Percentiles rank a stretch among this genome's conserved stretches.
These are phyloP conservation scores for Ligustrum vulgare DNA, from an alignment of 257 asterid species.

Conservation along the genomic window DNA sequence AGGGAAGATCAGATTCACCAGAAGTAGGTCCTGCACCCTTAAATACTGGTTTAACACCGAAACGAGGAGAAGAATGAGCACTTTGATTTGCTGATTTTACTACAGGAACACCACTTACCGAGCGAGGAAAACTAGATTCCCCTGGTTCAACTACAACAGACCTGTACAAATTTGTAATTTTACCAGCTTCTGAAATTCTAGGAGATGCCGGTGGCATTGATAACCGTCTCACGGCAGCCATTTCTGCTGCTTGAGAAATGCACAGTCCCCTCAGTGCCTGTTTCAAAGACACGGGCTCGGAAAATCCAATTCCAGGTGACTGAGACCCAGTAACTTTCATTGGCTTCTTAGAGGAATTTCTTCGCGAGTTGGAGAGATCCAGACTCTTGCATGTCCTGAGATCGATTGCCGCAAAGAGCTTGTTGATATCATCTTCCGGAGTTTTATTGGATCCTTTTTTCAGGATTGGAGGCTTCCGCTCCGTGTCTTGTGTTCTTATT, in stretches of 20 bases:
- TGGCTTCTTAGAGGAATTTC: slow-evolving; percentile 51
- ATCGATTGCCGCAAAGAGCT: slow-evolving; percentile 49
- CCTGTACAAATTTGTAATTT: slow-evolving; percentile 29
- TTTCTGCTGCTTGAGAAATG: slow-evolving; percentile 62
- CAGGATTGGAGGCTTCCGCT: slow-evolving; percentile 42
- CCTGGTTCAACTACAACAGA: slow-evolving; percentile 12
- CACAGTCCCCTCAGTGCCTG: slow-evolving; percentile 58
- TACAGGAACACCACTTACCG: background rate
- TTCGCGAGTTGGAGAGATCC: slow-evolving; percentile 41
- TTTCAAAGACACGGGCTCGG: slow-evolving; percentile 56
- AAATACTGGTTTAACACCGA: background rate
- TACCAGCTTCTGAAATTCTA: slow-evolving; percentile 38
- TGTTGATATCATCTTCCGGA: slow-evolving; percentile 47
- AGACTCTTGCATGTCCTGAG: slow-evolving; percentile 45
- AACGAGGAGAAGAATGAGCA: slow-evolving; percentile 15
- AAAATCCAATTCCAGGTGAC: slow-evolving; percentile 57
- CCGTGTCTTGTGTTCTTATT: slow-evolving; percentile 25
- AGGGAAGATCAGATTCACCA: slow-evolving; percentile 12
- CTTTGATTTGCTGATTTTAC: slow-evolving; percentile 17
- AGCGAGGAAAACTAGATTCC: background rate
- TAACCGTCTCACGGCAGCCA: slow-evolving; percentile 49
- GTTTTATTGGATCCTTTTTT: slow-evolving; percentile 35
- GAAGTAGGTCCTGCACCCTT: slow-evolving; percentile 10
- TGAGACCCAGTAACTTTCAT: slow-evolving; percentile 41
- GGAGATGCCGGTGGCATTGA: slow-evolving; percentile 50